Evolutionary conservation across 345 rosid species (phyloP).

Genomic region (Cochlearia excelsa): DNA sequence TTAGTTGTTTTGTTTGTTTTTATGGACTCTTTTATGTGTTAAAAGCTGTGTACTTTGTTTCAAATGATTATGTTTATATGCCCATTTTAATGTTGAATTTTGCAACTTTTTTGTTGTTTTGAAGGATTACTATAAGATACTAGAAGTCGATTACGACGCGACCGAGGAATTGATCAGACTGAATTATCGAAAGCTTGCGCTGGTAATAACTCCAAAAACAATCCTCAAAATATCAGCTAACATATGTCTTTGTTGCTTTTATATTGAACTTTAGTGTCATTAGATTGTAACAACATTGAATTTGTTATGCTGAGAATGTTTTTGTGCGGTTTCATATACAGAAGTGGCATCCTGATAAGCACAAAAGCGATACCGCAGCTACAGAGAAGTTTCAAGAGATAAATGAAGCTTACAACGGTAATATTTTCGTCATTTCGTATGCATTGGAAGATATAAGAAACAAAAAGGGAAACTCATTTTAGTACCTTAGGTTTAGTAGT

Average conservation of each 20-base stretch:
- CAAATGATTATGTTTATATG: conserved; percentile 16
- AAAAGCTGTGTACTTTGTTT: neutral
- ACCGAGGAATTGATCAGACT: conserved; percentile 60
- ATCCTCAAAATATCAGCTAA: neutral
- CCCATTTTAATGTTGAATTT: conserved; percentile 7
- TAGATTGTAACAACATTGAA: no score
- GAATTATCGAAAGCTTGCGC: conserved; percentile 66
- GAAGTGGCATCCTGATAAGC: conserved; percentile 89
- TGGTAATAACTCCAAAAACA: conserved; percentile 37
- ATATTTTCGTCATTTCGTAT: neutral
- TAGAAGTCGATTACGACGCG: conserved; percentile 77
- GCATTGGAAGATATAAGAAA: no score
- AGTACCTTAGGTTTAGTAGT: neutral
- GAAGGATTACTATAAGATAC: conserved; percentile 71
- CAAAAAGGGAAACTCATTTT: no score
- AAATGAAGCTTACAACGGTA: conserved; percentile 70
- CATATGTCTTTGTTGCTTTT: neutral
- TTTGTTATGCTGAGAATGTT: neutral
- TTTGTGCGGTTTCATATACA: conserved; percentile 22
- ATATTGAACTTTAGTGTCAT: no score
- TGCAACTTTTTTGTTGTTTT: conserved; percentile 8
- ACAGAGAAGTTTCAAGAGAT: conserved; percentile 74
- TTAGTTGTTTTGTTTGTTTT: no score
- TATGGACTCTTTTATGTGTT: neutral
- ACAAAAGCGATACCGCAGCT: conserved; percentile 56